phyloP scores from a whole-genome alignment of 352 stramenopile species.

The Phytophthora niederhauseri region DNA sequence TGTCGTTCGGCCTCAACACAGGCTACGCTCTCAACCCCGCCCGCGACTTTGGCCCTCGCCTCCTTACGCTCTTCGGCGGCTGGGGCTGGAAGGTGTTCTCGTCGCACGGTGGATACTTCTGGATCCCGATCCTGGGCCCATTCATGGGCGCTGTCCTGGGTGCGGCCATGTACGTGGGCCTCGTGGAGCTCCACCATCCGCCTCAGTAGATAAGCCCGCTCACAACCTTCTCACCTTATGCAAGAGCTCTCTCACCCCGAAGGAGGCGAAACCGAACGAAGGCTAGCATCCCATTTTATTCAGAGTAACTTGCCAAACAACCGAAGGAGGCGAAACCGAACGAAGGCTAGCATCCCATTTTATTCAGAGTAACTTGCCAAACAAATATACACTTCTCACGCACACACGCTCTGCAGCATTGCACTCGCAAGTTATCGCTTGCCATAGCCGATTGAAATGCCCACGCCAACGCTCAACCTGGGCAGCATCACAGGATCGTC shows the following conservation, averaged over 20 bases:
- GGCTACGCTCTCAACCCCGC: constrained; percentile 77
- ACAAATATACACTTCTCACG: constrained; percentile 13
- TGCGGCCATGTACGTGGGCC: constrained; percentile 66
- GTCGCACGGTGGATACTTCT: constrained; percentile 75
- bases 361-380: constrained; percentile 25
- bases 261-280: constrained; percentile 30
- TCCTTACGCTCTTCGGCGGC: constrained; percentile 62
- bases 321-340: constrained; percentile 26
- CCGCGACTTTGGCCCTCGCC: constrained; percentile 68
- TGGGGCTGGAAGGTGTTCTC: constrained; percentile 77
- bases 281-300: constrained; percentile 27
- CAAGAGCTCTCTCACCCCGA: neutral
- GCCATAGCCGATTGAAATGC: constrained; percentile 3
- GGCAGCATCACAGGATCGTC: neutral
- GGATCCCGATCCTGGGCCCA: constrained; percentile 71
- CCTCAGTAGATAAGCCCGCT: constrained; percentile 29
- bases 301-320: constrained; percentile 19
- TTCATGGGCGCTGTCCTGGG: constrained; percentile 71
- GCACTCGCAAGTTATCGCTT: neutral
- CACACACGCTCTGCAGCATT: neutral
- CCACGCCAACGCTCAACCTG: constrained; percentile 4
- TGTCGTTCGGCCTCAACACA: constrained; percentile 84
- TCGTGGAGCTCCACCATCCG: constrained; percentile 69
- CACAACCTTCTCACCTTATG: neutral
- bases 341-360: constrained; percentile 24